phyloP scores from a whole-genome alignment of 257 asterid species.

The Cordia subcordata region DNA sequence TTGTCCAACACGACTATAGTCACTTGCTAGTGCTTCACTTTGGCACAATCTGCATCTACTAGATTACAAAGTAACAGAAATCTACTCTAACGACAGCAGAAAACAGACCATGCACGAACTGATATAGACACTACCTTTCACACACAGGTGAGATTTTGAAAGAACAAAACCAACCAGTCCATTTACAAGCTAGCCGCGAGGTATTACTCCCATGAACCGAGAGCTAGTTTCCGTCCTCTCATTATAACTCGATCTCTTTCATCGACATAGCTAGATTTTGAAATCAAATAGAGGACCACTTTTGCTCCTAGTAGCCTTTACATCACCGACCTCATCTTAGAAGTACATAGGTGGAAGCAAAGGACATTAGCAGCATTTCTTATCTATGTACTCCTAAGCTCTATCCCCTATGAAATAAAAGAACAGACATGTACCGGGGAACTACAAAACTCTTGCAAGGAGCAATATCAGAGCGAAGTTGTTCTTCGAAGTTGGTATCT shows the following conservation, averaged over 20 bases:
- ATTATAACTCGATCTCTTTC: background rate
- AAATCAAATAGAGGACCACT: background rate
- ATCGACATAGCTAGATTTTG: background rate
- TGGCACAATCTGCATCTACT: too few species aligned
- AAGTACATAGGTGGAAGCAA: background rate
- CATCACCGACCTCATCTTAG: too few species aligned
- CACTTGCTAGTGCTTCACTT: too few species aligned
- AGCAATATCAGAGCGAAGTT: slow-evolving; percentile 42
- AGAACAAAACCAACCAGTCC: background rate
- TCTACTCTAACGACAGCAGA: too few species aligned
- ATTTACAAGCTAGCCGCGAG: background rate
- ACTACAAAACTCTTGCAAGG: slow-evolving; percentile 8
- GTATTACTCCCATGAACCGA: background rate
- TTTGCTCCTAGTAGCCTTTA: background rate
- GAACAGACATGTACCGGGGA: background rate
- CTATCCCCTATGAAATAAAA: background rate
- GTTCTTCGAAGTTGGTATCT: slow-evolving; percentile 81
- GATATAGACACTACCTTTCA: too few species aligned
- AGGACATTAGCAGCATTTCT: background rate
- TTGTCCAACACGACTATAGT: too few species aligned
- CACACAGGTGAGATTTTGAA: too few species aligned
- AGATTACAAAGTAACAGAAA: too few species aligned
- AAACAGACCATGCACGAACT: too few species aligned
- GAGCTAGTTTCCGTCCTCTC: background rate
- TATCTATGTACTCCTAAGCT: background rate